phyloP scores from a whole-genome alignment of 1,284 basidiomycete genomes.

The Ceratobasidium sp. region DNA sequence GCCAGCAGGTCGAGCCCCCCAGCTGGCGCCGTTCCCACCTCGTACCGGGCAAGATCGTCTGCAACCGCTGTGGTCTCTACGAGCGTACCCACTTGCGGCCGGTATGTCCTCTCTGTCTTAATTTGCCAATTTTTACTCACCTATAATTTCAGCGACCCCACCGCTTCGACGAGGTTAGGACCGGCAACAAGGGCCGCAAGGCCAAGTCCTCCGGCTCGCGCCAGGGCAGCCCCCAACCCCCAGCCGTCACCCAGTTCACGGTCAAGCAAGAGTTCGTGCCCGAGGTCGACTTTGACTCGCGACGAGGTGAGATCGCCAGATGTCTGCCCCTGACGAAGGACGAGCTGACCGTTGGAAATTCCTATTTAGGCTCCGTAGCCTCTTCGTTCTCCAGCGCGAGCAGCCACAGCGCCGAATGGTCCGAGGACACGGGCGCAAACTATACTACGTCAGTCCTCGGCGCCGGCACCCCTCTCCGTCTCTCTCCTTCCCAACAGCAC shows the following conservation, averaged over 20 bases:
- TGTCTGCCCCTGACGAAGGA: not conserved
- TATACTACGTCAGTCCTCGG: conserved; percentile 31
- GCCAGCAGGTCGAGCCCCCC: conserved; percentile 86
- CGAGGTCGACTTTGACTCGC: conserved; percentile 37
- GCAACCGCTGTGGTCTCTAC: conserved; percentile 88
- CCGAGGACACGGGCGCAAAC: conserved; percentile 16
- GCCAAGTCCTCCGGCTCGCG: conserved; percentile 51
- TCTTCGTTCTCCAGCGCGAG: conserved; percentile 35
- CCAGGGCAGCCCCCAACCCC: conserved; percentile 28
- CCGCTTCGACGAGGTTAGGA: conserved; percentile 82
- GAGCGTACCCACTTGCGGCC: conserved; percentile 84
- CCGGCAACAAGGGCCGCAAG: conserved; percentile 80
- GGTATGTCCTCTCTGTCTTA: too few species aligned
- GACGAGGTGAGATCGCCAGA: conserved; percentile 27
- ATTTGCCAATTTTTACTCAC: too few species aligned
- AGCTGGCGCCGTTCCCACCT: conserved; percentile 84
- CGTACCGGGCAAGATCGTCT: conserved; percentile 86
- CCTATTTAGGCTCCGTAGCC: conserved; percentile 30
- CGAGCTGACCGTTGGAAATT: conserved; percentile 21
- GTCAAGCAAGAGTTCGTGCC: conserved; percentile 38
- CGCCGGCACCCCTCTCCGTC: not conserved
- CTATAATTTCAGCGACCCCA: conserved; percentile 69
- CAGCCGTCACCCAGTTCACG: conserved; percentile 28
- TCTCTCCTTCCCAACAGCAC: conserved; percentile 35
- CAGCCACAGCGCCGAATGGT: conserved; percentile 20